Evolutionary conservation across 2,329 filamentous ascomycete species (phyloP).

Genomic region (Trichoderma gracile): DNA sequence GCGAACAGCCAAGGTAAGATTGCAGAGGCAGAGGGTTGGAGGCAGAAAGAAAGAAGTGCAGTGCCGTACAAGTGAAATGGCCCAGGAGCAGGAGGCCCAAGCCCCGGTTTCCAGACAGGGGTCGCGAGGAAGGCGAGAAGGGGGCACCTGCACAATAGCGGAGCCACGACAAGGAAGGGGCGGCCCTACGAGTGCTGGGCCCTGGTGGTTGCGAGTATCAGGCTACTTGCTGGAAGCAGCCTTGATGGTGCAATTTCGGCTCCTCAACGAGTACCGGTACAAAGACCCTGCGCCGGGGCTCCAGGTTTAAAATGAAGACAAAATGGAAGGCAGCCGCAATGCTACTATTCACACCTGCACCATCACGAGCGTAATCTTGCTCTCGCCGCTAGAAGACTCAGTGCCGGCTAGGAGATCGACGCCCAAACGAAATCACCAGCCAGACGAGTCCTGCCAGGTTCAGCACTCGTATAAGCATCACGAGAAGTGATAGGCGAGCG

Average conservation of each 20-base stretch:
- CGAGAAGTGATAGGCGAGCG: neutral
- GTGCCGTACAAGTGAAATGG: conserved; percentile 1
- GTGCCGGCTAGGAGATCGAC: conserved; percentile 14
- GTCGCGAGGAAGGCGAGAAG: conserved; percentile 22
- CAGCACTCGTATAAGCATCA: neutral
- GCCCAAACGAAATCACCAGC: conserved; percentile 8
- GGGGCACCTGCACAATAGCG: conserved; percentile 20
- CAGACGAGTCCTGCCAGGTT: neutral
- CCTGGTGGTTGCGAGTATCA: neutral
- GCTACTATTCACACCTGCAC: neutral
- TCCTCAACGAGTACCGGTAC: conserved; percentile 4
- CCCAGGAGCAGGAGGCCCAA: conserved; percentile 22
- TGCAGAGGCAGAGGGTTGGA: conserved; percentile 19
- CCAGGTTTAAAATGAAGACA: conserved; percentile 11
- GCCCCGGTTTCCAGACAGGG: conserved; percentile 17
- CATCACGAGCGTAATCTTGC: conserved; percentile 23
- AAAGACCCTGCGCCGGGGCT: neutral
- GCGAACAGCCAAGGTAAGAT: neutral
- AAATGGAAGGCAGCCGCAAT: conserved; percentile 11
- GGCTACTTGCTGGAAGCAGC: neutral
- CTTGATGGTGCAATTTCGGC: neutral
- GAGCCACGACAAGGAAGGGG: conserved; percentile 13
- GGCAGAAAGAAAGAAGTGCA: neutral
- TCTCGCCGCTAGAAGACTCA: conserved; percentile 3
- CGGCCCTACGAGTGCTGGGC: conserved; percentile 12